Percentiles rank a stretch among this genome's conserved stretches.
Conservation (phyloP, 2,329 filamentous ascomycete species). For the Teratosphaeria destructans region DNA sequence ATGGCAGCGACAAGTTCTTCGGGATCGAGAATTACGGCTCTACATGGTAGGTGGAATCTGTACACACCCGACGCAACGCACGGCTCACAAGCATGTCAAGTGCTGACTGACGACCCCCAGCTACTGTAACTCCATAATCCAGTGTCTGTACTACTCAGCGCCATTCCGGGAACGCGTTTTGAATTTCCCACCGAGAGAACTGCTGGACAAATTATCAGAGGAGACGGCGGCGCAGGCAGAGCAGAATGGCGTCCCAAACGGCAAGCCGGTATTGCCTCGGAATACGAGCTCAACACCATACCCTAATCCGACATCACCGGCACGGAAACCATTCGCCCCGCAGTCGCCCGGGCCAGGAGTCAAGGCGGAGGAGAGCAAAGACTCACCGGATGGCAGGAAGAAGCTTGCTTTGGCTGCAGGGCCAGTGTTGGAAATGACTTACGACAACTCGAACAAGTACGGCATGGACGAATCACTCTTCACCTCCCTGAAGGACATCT, state of each 20-base stretch:
- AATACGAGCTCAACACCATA: constrained; percentile 29
- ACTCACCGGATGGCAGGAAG: constrained; percentile 96
- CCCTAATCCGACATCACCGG: constrained; percentile 22
- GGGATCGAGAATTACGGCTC: constrained; percentile 99
- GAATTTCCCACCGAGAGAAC: constrained; percentile 69
- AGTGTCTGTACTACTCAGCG: constrained; percentile 91
- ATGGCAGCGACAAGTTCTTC: constrained; percentile 97
- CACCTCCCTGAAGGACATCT: constrained; percentile 90
- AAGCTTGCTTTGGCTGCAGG: constrained; percentile 84
- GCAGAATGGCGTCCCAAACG: constrained; percentile 9
- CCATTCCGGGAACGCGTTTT: constrained; percentile 90
- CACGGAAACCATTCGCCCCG: constrained; percentile 42
- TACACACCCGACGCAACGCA: neutral
- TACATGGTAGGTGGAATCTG: constrained; percentile 64
- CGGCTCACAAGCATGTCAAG: neutral
- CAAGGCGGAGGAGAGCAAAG: constrained; percentile 83
- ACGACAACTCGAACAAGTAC: constrained; percentile 69
- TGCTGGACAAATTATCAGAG: constrained; percentile 51
- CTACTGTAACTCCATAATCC: constrained; percentile 97
- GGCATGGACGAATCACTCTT: constrained; percentile 94
- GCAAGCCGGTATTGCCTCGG: constrained; percentile 21
- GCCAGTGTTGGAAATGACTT: constrained; percentile 73
- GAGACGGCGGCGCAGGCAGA: neutral
- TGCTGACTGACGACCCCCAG: constrained; percentile 37
- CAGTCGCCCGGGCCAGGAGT: constrained; percentile 43